These are phyloP conservation scores for Emiliania huxleyi DNA, from an alignment of 78 protist species.

Conservation along the genomic window DNA sequence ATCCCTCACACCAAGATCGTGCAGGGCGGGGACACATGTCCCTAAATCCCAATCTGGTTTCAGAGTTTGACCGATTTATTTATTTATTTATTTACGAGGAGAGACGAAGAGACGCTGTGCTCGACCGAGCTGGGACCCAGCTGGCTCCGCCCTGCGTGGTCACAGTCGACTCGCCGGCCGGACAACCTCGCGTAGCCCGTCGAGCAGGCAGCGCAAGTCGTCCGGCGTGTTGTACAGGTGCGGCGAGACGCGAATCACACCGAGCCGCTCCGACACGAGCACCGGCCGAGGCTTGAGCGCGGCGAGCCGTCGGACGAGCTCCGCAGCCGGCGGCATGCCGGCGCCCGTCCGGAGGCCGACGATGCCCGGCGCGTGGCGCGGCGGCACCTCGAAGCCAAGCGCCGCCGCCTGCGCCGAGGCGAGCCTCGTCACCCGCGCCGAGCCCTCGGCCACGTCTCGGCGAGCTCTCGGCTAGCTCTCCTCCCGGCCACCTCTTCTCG, in stretches of 20 bases:
- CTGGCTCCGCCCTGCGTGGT: no score
- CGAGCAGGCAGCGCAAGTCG: not conserved
- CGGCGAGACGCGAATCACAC: not conserved
- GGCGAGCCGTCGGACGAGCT: not conserved
- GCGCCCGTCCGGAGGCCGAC: not conserved
- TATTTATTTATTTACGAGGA: no score
- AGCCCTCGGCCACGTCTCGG: not conserved
- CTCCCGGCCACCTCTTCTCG: no score
- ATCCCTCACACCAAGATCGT: no score
- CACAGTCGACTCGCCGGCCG: no score
- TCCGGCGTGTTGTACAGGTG: not conserved
- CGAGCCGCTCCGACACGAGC: not conserved
- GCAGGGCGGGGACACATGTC: no score
- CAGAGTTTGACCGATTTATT: no score
- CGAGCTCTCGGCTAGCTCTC: no score
- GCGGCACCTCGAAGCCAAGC: not conserved
- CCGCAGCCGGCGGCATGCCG: not conserved
- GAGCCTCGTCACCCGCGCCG: not conserved
- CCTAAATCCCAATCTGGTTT: no score
- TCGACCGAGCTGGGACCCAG: no score
- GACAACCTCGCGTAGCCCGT: not conserved
- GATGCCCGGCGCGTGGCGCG: not conserved
- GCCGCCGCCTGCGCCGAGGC: not conserved
- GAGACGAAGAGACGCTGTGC: no score
- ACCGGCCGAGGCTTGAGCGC: not conserved